A percentile compares a stretch with the other conserved stretches of the same genome.
Conservation (phyloP, 2,329 filamentous ascomycete species). For the Aspergillus sergii region DNA sequence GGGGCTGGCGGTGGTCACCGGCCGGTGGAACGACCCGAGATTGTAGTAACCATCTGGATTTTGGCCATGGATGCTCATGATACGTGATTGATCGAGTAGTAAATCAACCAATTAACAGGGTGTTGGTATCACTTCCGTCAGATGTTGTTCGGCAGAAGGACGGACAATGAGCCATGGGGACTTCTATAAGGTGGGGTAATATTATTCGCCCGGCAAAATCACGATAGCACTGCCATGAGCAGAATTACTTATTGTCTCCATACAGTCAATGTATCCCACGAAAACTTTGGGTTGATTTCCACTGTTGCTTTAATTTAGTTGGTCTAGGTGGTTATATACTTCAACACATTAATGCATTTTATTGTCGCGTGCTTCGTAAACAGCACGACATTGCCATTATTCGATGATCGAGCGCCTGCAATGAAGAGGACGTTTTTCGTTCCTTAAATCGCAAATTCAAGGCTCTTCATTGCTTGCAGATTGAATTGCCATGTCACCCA, state of each 20-base stretch:
- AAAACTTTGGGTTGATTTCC: background rate
- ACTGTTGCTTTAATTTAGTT: slow-evolving; percentile 10
- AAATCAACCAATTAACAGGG: background rate
- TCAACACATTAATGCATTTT: slow-evolving; percentile 2
- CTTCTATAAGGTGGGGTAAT: background rate
- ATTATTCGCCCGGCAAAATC: background rate
- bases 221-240: background rate
- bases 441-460: background rate
- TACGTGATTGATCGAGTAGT: background rate
- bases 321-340: slow-evolving; percentile 8
- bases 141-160: background rate
- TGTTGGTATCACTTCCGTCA: background rate
- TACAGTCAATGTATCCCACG: background rate
- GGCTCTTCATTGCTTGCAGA: slow-evolving; percentile 5
- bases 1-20: slow-evolving; percentile 27
- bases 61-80: background rate
- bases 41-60: slow-evolving; percentile 29
- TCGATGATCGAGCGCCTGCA: background rate
- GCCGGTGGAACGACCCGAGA: slow-evolving; percentile 38
- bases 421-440: background rate
- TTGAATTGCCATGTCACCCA: slow-evolving; percentile 11
- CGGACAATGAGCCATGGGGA: background rate
- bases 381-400: slow-evolving; percentile 8
- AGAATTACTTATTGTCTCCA: background rate
- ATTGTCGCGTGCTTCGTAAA: slow-evolving; percentile 1